Conservation (phyloP, 345 rosid genomes). For the Toxicodendron radicans region DNA sequence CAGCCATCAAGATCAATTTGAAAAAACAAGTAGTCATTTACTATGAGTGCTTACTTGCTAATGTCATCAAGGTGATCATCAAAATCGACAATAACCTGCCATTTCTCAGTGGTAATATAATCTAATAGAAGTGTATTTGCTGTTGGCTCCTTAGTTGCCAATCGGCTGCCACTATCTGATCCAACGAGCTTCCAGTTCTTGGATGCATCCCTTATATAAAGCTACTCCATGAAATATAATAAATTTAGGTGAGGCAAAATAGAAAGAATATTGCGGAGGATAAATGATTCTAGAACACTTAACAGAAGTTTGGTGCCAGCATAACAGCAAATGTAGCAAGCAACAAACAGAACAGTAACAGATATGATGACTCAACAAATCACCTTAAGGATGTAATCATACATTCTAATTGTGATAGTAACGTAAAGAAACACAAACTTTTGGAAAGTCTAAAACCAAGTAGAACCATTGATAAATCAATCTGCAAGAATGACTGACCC, state of each 20-base stretch:
- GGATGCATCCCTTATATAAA: slow-evolving; percentile 79
- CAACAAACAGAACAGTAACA: not conserved
- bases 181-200: slow-evolving; percentile 82
- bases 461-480: not conserved
- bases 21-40: not conserved
- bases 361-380: not conserved
- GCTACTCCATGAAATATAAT: slow-evolving; percentile 40
- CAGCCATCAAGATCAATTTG: not conserved
- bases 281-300: not conserved
- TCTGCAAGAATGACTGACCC: not conserved
- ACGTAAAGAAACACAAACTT: not conserved
- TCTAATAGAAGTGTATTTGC: slow-evolving; percentile 70
- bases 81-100: slow-evolving; percentile 81
- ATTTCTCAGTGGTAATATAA: slow-evolving; percentile 71
- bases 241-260: not conserved
- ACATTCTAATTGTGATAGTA: not conserved
- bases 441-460: not conserved
- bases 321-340: not conserved
- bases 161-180: slow-evolving; percentile 61
- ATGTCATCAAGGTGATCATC: slow-evolving; percentile 94
- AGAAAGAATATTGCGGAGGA: not conserved
- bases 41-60: slow-evolving; percentile 57
- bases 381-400: not conserved
- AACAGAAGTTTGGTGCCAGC: not conserved
- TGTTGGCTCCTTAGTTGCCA: slow-evolving; percentile 76